Evolutionary conservation across 208 protist species (phyloP), one percentile per base, ranked within the genome.

Genomic region (Leishmania braziliensis): DNA sequence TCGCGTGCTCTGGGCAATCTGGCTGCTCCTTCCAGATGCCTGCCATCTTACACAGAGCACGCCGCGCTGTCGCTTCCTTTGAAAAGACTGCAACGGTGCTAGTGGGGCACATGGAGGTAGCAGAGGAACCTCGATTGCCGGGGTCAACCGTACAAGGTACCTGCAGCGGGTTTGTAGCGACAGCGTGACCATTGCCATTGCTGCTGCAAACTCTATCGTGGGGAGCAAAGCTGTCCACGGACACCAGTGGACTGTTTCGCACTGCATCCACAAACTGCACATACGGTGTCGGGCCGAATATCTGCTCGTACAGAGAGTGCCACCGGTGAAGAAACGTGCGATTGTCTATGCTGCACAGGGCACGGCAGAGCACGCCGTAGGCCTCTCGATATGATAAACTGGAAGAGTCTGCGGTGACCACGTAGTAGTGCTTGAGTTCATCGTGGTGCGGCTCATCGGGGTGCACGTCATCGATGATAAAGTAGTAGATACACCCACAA

Each of bases 401-500:
- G 70, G 77, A 70, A 12, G 12, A 51, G 3, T 39, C 29, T 0
- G 63, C 77, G 0, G 91, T 79, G 8, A 94, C 82, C 3, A 96
- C 88, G 79, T 93, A 96, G 81, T 90, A 95, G 66, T 87, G 85
- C 36, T 78, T 83, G 3, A 78, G 43, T 20, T 72, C 39, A 50
- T 85, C 84, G 5, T 54, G 69, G 16, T 84, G 86, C 3, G 93
- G 91, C 43, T 85, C 80, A 70, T 94, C 89, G 46, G 91, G 90
- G 51, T 85, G 84, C 6, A 80, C 74, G 14, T 85, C 79, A 78
- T 96, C 93, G 1, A 96, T 43, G 54, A 83, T 82, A 69, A 96
- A 96, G 70, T 94, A 90, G 56, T 92, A 92, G 20, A 96, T 87
- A 58, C 82, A 60, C 4, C 85, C 91, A 51, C 68, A 33, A 46